phyloP scores from a whole-genome alignment of 345 rosid genomes.

The Citrus medica region DNA sequence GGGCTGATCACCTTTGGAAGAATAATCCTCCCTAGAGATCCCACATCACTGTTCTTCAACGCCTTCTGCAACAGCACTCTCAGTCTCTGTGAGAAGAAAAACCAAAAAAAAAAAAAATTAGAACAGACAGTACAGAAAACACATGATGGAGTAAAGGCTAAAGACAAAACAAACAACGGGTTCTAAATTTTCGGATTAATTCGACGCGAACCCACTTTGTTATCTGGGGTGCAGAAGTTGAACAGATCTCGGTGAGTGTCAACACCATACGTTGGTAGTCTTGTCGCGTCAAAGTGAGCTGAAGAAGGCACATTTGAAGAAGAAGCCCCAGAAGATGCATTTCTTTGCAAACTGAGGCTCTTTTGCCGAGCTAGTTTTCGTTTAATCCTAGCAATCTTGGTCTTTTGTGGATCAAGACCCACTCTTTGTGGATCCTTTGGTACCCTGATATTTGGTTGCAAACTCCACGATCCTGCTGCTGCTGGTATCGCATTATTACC shows the following conservation, averaged over 20 bases:
- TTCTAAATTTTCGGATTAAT: not conserved
- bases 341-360: conserved; percentile 34
- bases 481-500: not conserved
- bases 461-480: not conserved
- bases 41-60: conserved; percentile 80
- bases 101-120: not conserved
- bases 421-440: conserved; percentile 27
- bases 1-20: conserved; percentile 70
- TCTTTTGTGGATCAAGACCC: conserved; percentile 31
- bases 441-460: not conserved
- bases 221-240: conserved; percentile 38
- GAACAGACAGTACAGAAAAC: not conserved
- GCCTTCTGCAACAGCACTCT: conserved; percentile 54
- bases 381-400: conserved; percentile 57
- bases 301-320: conserved; percentile 16
- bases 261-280: conserved; percentile 12
- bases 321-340: conserved; percentile 21
- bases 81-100: conserved; percentile 39
- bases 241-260: conserved; percentile 25
- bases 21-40: conserved; percentile 75
- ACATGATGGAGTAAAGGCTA: not conserved
- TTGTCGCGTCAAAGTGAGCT: conserved; percentile 23
- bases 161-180: not conserved
- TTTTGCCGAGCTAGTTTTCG: conserved; percentile 66
- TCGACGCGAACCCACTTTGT: conserved; percentile 38